Evolutionary conservation across 345 rosid genomes (phyloP).

Genomic region (Cardamine chenopodiifolia): DNA sequence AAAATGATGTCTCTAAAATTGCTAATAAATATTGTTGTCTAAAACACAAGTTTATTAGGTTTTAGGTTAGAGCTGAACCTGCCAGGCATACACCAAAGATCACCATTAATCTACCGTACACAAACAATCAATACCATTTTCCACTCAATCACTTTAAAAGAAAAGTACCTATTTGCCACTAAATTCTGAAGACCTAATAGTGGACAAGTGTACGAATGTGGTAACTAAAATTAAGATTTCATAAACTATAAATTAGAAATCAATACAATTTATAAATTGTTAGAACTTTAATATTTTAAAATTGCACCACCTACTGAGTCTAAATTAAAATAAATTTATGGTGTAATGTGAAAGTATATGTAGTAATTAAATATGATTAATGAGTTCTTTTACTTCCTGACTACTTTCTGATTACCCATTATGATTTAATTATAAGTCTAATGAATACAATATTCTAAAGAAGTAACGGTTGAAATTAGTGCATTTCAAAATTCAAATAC

Average conservation of each 20-base stretch:
- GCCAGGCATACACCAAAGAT: too few relatives aligned
- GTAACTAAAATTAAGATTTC: neutral
- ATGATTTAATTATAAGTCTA: neutral
- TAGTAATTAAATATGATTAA: neutral
- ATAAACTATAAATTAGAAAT: neutral
- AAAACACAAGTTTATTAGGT: too few relatives aligned
- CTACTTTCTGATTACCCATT: conserved; percentile 19
- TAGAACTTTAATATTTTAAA: neutral
- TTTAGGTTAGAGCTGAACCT: too few relatives aligned
- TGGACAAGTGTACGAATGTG: neutral
- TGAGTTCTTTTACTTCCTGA: neutral
- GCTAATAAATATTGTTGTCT: too few relatives aligned
- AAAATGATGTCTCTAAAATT: too few relatives aligned
- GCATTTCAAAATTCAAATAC: conserved; percentile 33
- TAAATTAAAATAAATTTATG: neutral
- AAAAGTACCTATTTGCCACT: neutral
- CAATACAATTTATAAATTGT: neutral
- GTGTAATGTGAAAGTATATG: neutral
- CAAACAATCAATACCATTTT: too few relatives aligned
- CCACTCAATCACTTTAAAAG: neutral
- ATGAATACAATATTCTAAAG: neutral
- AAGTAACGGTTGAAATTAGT: conserved; percentile 26
- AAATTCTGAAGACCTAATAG: neutral
- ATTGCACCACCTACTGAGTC: neutral
- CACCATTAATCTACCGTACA: too few relatives aligned